Conservation (phyloP, 192 early-diverging fungal genomes). For the Endogone sp. region DNA sequence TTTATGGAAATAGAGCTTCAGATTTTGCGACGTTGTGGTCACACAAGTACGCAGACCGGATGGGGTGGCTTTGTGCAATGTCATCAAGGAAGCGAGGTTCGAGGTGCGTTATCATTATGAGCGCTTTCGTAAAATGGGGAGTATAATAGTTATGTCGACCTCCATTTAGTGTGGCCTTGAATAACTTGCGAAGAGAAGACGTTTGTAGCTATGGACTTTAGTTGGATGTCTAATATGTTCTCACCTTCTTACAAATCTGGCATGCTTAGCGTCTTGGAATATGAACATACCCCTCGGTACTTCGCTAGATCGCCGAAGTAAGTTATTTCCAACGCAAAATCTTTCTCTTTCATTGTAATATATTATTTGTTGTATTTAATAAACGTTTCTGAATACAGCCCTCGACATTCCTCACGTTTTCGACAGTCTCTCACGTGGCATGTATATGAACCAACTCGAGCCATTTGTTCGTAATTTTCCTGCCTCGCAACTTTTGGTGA, state of each 20-base stretch:
- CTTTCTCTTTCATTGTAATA: not conserved
- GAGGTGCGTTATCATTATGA: conserved; percentile 2
- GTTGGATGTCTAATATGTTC: no score
- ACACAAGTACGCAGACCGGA: conserved; percentile 23
- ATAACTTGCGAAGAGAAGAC: no score
- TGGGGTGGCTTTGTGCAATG: conserved; percentile 29
- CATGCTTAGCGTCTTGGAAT: conserved; percentile 22
- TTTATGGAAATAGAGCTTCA: conserved; percentile 26
- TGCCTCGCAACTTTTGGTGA: conserved; percentile 21
- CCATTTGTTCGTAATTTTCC: conserved; percentile 26
- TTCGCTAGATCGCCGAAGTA: conserved; percentile 10
- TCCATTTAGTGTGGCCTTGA: no score
- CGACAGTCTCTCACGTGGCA: conserved; percentile 24
- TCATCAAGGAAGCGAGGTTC: conserved; percentile 28
- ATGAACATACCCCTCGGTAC: conserved; percentile 13
- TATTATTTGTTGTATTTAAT: not conserved
- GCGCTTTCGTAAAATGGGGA: no score
- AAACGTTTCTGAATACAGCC: not conserved
- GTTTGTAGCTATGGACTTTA: no score
- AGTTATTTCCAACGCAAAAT: not conserved
- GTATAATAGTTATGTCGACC: no score
- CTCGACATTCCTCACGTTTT: conserved; percentile 9
- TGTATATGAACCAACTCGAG: conserved; percentile 26
- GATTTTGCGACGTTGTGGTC: conserved; percentile 24
- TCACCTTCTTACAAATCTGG: no score